Evolutionary conservation across 371 early-diverging fungal species (phyloP), one percentile per base, ranked within the genome.

Genomic region (Umbelopsis sp.): DNA sequence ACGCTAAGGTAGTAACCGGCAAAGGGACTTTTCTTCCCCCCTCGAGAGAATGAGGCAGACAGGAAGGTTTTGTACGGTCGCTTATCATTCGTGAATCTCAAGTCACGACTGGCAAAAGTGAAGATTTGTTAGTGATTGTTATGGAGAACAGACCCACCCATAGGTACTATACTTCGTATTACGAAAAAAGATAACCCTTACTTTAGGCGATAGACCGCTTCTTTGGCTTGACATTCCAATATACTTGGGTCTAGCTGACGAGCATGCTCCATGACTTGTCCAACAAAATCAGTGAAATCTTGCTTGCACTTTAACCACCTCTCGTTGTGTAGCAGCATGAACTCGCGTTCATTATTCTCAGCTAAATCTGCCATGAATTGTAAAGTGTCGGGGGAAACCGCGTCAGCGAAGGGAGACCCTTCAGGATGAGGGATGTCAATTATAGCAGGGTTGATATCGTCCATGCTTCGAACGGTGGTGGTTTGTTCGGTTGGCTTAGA

Each of bases 51-150:
- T 16, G 77, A 68, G 2, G 83, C 86, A 1, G 80, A 69, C 4
- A 85, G 53, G 25, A 80, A 73, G 0, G 70, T 71, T 73, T 88
- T 88, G 69, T 88, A 88, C 0, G 88, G 88, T 16, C 78, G 72
- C 65, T 78, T 74, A 32, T 88, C 88, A 18, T 86, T 88, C 0
- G 86, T 81, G 62, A 88, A 88, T 20, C 88, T 81, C 10, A 88
- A 51, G 67, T 88, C 88, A 4, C 88, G 84, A 57, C 86, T 82
- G 70, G 41, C 16, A 38, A 44, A 29, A 41, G 41, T 41, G 8
- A 16, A 48, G 48, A 10, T 0, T n/a, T 20, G 18, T 48, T 16
- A 48, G 20, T n/a, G 18, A 16, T 48, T 16, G 7, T 48, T 8
- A n/a, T n/a, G 6, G 41, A 10, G 29, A 41, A 41, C 12, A 10